Base-by-base conservation (phyloP, 2,329 filamentous ascomycete species). In the Amesomyces nigricolor region DNA sequence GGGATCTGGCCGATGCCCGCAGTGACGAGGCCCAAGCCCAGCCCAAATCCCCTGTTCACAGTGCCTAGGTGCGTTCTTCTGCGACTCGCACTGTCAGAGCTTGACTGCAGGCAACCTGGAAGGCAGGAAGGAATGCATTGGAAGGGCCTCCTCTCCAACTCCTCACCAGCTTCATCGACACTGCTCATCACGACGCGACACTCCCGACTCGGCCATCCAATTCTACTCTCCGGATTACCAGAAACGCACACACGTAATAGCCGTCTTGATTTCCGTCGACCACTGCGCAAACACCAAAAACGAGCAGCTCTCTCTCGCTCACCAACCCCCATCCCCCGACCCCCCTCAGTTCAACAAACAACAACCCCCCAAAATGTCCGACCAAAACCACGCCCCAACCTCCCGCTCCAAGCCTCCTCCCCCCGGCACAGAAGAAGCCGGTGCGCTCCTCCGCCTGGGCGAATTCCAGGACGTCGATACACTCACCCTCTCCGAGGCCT, bases 391-490 rank as follows among this genome's bases (percentile, higher is more conserved):
- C 59, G 69, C 72, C 43, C 72, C 72, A 35, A 83, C 81, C 29
- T 85, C 85, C 53, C 85, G 87, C 58, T 78, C 80, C 59, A 89
- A 87, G 73, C 86, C 85, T 61, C 75, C 78, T 44, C 81, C 81
- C 47, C 80, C 83, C 55, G 87, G 88, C 68, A 91, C 96, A 70
- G 92, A 97, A 72, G 91, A 96, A 75, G 91, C 92, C 22, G 85
- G 87, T 48, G 77, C 82, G 7, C 83, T 84, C 53, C 83, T 97
- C 61, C 88, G 87, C 70, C 87, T 99, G 10, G 94, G 94, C 73
- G 92, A 96, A 70, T 96, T 97, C 73, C 85, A 95, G 65, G 80
- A 92, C 67, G 91, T 95, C 62, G 90, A 94, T 69, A 92, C 91
- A 5, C 79, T 99, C 59, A 96, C 91, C 45, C 82, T 96, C 51